Conservation (phyloP, 2,329 filamentous ascomycete species). For the Fusarium camptoceras region DNA sequence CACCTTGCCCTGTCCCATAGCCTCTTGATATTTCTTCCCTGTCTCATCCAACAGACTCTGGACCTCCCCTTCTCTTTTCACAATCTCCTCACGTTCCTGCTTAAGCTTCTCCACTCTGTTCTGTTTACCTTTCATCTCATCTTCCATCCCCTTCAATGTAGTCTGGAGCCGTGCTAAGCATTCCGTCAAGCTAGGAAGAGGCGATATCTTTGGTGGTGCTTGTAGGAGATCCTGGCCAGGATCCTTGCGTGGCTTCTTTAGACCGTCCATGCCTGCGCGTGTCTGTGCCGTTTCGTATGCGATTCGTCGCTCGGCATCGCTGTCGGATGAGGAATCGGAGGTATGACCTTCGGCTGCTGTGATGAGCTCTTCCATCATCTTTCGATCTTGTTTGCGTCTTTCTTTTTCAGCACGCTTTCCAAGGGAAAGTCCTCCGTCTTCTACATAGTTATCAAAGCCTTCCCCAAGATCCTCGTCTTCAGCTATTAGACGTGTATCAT, state of each 20-base stretch:
- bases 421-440: constrained; percentile 83
- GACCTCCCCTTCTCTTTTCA: constrained; percentile 79
- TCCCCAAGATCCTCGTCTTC: constrained; percentile 95
- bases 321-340: constrained; percentile 74
- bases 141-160: constrained; percentile 72
- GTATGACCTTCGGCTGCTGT: constrained; percentile 77
- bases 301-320: constrained; percentile 76
- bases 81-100: constrained; percentile 75
- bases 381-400: constrained; percentile 72
- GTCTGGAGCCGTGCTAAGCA: constrained; percentile 73
- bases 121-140: constrained; percentile 69
- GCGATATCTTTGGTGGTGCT: constrained; percentile 79
- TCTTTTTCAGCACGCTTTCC: constrained; percentile 83
- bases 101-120: constrained; percentile 74
- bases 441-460: constrained; percentile 91
- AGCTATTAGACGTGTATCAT: constrained; percentile 78
- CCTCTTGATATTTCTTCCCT: constrained; percentile 70
- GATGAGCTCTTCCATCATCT: constrained; percentile 87
- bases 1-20: constrained; percentile 51
- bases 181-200: constrained; percentile 78
- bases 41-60: constrained; percentile 85
- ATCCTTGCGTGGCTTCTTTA: constrained; percentile 60
- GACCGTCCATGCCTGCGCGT: constrained; percentile 83
- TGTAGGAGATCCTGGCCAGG: constrained; percentile 58
- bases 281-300: constrained; percentile 92